phyloP scores from a whole-genome alignment of 2,329 filamentous ascomycete genomes.

The Calonectria ilicicola region DNA sequence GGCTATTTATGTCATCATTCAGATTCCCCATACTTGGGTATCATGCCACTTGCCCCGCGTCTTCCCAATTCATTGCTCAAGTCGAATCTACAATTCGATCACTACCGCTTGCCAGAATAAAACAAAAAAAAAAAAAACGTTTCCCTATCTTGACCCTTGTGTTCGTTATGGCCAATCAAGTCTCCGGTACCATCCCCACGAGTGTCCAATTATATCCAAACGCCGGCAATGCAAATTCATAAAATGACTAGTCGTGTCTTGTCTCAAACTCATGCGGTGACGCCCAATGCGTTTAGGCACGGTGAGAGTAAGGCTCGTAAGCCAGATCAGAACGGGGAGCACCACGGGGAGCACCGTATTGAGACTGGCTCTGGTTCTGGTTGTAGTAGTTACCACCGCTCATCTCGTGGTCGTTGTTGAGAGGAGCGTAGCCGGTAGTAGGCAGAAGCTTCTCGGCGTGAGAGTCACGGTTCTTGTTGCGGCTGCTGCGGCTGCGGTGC shows the following conservation, averaged over 20 bases:
- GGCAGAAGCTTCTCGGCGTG: slow-evolving; percentile 66
- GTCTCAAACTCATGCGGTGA: slow-evolving; percentile 17
- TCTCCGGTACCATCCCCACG: slow-evolving; percentile 10
- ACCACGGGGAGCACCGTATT: slow-evolving; percentile 53
- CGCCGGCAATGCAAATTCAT: slow-evolving; percentile 44
- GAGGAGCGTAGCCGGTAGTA: slow-evolving; percentile 54
- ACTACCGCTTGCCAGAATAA: slow-evolving; percentile 14
- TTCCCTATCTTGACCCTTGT: slow-evolving; percentile 17
- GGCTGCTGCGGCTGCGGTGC: slow-evolving; percentile 45
- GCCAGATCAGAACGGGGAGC: slow-evolving; percentile 63
- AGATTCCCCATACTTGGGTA: slow-evolving; percentile 31
- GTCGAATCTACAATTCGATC: slow-evolving; percentile 23
- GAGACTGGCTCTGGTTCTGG: slow-evolving; percentile 44
- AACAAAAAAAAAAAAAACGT: slow-evolving; percentile 8
- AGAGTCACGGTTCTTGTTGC: slow-evolving; percentile 47
- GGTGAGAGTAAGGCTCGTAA: slow-evolving; percentile 74
- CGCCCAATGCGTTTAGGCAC: slow-evolving; percentile 52
- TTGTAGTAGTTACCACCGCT: slow-evolving; percentile 53
- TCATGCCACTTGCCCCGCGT: slow-evolving; percentile 36
- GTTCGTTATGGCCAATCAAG: slow-evolving; percentile 9
- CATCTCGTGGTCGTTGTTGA: slow-evolving; percentile 51
- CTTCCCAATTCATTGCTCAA: slow-evolving; percentile 29
- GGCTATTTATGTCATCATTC: slow-evolving; percentile 24
- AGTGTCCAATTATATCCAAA: slow-evolving; percentile 35
- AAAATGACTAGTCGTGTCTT: slow-evolving; percentile 32